Evolutionary conservation across 768 basidiomycete genomes (phyloP).

Genomic region (Suillus fuscotomentosus): DNA sequence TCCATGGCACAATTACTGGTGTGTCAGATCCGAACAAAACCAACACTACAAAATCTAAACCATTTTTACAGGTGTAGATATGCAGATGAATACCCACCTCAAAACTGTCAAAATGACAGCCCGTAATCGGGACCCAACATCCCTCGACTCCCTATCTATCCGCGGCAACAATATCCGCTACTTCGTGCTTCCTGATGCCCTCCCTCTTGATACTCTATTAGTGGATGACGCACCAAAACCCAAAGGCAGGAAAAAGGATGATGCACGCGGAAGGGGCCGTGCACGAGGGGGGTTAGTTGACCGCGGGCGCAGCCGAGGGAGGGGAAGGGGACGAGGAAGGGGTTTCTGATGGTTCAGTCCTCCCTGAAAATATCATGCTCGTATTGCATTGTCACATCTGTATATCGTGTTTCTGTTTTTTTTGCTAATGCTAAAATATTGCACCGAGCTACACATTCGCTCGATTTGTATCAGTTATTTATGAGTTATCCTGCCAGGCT

Average conservation of each 20-base stretch:
- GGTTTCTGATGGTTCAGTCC: conserved; percentile 32
- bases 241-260: conserved; percentile 89
- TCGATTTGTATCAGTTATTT: conserved; percentile 19
- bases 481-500: neutral
- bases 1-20: conserved; percentile 98
- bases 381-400: conserved; percentile 6
- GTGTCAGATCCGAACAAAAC: conserved; percentile 20
- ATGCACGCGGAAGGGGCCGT: conserved; percentile 61
- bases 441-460: conserved; percentile 13
- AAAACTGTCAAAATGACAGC: conserved; percentile 98
- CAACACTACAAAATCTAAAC: conserved; percentile 2
- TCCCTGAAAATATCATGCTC: conserved; percentile 4
- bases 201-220: conserved; percentile 93
- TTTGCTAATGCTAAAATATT: conserved; percentile 26
- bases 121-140: conserved; percentile 82
- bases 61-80: conserved; percentile 78
- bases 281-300: conserved; percentile 48
- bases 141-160: conserved; percentile 90
- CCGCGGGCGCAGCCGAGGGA: conserved; percentile 53
- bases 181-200: conserved; percentile 95
- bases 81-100: conserved; percentile 99
- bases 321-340: conserved; percentile 51
- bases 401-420: conserved; percentile 3
- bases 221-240: conserved; percentile 98
- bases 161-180: conserved; percentile 97